Conservation (phyloP, 805 yeast species). For the Barnettozyma botsteinii region DNA sequence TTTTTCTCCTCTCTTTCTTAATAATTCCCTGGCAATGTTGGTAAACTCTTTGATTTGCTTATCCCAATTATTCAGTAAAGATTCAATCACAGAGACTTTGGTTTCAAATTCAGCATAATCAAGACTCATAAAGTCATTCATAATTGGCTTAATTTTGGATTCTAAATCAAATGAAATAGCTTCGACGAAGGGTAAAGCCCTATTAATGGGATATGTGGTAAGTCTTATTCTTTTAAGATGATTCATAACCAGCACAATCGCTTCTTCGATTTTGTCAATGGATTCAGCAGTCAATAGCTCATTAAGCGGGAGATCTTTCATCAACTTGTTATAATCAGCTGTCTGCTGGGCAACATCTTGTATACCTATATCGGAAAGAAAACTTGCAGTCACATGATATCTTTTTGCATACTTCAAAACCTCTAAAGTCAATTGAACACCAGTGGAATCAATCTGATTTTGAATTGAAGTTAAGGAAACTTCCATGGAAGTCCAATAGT, state of each 20-base stretch:
- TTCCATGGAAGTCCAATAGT: conserved; percentile 75
- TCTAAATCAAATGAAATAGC: conserved; percentile 55
- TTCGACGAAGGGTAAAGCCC: conserved; percentile 64
- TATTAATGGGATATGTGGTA: conserved; percentile 54
- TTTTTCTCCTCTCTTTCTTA: conserved; percentile 67
- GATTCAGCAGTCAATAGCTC: conserved; percentile 46
- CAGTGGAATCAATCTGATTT: conserved; percentile 50
- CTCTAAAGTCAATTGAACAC: conserved; percentile 51
- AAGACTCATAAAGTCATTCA: conserved; percentile 41
- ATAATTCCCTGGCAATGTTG: conserved; percentile 62
- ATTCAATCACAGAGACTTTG: conserved; percentile 25
- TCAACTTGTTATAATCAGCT: conserved; percentile 50
- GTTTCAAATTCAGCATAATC: conserved; percentile 35
- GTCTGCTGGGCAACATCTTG: conserved; percentile 47
- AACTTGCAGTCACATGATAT: conserved; percentile 71
- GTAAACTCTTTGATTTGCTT: conserved; percentile 56
- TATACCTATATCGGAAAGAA: conserved; percentile 66
- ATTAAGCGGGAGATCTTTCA: conserved; percentile 65
- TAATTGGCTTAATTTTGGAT: conserved; percentile 34
- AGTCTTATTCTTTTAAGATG: conserved; percentile 61
- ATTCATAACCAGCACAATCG: conserved; percentile 44
- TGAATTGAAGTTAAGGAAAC: conserved; percentile 48
- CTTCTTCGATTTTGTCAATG: conserved; percentile 38
- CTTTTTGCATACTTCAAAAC: conserved; percentile 66
- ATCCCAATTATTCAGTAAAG: conserved; percentile 49